A percentile compares a stretch with the other conserved stretches of the same genome.
phyloP scores from a whole-genome alignment of 371 early-diverging fungal genomes.

The Scutellospora calospora region DNA sequence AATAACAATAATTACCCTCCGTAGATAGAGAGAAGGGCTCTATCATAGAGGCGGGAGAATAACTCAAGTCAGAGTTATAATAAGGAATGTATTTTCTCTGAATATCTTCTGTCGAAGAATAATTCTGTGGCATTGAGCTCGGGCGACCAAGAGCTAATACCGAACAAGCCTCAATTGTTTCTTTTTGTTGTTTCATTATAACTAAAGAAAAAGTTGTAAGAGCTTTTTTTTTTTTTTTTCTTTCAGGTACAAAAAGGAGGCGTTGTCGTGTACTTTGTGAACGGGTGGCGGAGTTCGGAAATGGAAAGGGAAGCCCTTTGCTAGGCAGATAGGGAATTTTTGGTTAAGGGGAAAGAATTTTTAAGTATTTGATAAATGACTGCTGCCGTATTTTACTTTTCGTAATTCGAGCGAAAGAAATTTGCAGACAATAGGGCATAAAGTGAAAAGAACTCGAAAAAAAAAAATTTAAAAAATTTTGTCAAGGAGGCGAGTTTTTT shows the following conservation, averaged over 20 bases:
- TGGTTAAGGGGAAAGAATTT: neutral
- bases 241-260: neutral
- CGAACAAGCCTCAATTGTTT: conserved; percentile 25
- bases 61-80: conserved; percentile 20
- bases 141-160: conserved; percentile 33
- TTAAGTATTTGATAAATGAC: neutral
- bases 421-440: neutral
- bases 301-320: conserved; percentile 10
- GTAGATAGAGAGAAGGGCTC: conserved; percentile 8
- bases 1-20: conserved; percentile 38
- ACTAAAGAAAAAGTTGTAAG: neutral
- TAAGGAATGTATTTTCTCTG: conserved; percentile 28
- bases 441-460: neutral
- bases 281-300: conserved; percentile 2
- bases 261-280: conserved; percentile 5
- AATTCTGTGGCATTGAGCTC: neutral
- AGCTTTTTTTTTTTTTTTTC: neutral
- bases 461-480: neutral
- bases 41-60: conserved; percentile 25
- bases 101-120: conserved; percentile 13
- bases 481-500: too few species aligned
- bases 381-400: neutral
- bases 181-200: conserved; percentile 37
- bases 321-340: neutral
- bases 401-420: neutral